Evolutionary conservation across 2,329 filamentous ascomycete species (phyloP).

Genomic region (Aspergillus flavus): DNA sequence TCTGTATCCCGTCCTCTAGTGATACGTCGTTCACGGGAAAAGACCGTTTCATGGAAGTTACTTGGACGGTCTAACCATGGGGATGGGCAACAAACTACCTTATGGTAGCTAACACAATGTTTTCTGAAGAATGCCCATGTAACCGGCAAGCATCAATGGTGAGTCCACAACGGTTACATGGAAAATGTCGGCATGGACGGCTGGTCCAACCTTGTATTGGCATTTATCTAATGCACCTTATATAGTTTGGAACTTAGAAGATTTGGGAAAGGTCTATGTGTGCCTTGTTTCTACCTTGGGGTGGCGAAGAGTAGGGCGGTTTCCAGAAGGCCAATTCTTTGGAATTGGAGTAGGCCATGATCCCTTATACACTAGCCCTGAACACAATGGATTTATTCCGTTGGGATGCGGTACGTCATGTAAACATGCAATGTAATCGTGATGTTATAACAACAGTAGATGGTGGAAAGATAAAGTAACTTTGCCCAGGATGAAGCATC

Average conservation of each 20-base stretch:
- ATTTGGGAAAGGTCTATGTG: background rate
- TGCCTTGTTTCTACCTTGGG: background rate
- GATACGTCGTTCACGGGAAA: no score
- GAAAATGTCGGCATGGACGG: background rate
- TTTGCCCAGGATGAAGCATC: background rate
- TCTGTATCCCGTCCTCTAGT: no score
- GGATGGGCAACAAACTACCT: no score
- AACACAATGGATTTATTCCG: background rate
- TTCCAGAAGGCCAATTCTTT: background rate
- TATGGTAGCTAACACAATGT: no score
- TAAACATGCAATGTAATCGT: background rate
- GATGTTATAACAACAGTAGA: background rate
- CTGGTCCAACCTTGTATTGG: background rate
- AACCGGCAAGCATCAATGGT: no score
- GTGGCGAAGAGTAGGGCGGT: background rate
- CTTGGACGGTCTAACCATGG: no score
- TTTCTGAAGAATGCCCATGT: no score
- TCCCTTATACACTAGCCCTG: background rate
- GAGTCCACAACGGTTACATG: background rate
- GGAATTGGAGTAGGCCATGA: background rate
- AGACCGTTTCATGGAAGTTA: no score
- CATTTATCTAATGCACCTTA: background rate
- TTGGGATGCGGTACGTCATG: background rate
- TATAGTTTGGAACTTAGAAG: background rate
- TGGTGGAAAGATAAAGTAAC: background rate